A percentile compares a stretch with the other conserved stretches of the same genome.
These are phyloP conservation scores for Sphaerobolus stellatus DNA, from an alignment of 1,284 basidiomycete species.

Conservation along the genomic window DNA sequence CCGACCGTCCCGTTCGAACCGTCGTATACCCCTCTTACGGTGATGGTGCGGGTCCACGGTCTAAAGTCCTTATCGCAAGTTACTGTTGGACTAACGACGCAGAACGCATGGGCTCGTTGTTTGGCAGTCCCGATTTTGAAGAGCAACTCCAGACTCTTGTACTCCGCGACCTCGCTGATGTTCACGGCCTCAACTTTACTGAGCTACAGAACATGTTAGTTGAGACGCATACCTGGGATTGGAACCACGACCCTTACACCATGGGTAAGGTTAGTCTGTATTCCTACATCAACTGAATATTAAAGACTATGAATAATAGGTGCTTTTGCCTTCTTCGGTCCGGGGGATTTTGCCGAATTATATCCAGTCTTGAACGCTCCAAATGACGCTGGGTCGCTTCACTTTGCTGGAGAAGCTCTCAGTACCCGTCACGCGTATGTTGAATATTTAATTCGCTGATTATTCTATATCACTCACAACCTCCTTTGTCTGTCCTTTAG, in stretches of 20 bases:
- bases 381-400: too few species aligned
- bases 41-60: neutral
- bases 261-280: too few species aligned
- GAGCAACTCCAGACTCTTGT: neutral
- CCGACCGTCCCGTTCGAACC: conserved; percentile 11
- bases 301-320: too few species aligned
- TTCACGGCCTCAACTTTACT: conserved; percentile 2
- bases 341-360: too few species aligned
- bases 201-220: neutral
- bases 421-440: too few species aligned
- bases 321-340: too few species aligned
- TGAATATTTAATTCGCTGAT: too few species aligned
- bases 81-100: conserved; percentile 14
- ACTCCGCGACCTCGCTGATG: conserved; percentile 4
- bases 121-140: neutral
- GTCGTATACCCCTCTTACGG: conserved; percentile 12
- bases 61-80: conserved; percentile 8
- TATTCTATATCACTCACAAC: too few species aligned
- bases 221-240: conserved; percentile 3
- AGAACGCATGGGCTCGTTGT: conserved; percentile 2
- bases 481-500: too few species aligned
- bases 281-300: too few species aligned
- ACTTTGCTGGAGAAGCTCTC: too few species aligned
- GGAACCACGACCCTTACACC: conserved; percentile 10
- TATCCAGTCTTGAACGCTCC: too few species aligned